Conservation (phyloP, 2,329 filamentous ascomycete species). For the Cladobotryum protrusum region DNA sequence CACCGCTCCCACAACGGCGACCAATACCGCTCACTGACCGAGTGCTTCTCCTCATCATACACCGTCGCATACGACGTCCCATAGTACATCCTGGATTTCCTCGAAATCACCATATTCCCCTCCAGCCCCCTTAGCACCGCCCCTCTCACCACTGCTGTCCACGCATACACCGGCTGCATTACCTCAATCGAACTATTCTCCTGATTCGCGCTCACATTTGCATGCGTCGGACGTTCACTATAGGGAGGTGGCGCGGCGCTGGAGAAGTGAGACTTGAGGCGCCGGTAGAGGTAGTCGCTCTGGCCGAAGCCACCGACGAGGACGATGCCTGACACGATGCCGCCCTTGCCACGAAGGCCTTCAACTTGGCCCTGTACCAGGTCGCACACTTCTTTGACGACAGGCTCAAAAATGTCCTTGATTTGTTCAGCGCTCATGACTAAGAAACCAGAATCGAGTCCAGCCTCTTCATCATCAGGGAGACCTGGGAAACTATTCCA, state of each 20-base stretch:
- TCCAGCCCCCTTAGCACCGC: conserved; percentile 70
- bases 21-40: conserved; percentile 70
- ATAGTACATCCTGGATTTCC: conserved; percentile 70
- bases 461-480: conserved; percentile 67
- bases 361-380: conserved; percentile 63
- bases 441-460: conserved; percentile 70
- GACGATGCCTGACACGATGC: conserved; percentile 66
- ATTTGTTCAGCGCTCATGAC: conserved; percentile 64
- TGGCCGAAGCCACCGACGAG: conserved; percentile 78
- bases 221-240: conserved; percentile 64
- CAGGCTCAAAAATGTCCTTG: conserved; percentile 69
- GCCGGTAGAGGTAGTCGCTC: conserved; percentile 67
- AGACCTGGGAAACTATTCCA: conserved; percentile 60
- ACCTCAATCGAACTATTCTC: conserved; percentile 62
- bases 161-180: conserved; percentile 76
- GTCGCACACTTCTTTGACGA: conserved; percentile 64
- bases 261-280: conserved; percentile 63
- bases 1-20: conserved; percentile 72
- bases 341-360: conserved; percentile 53
- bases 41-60: conserved; percentile 70
- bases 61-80: conserved; percentile 77
- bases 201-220: conserved; percentile 39
- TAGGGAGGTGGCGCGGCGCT: conserved; percentile 55
- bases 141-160: conserved; percentile 74
- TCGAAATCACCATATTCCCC: conserved; percentile 71